Evolutionary conservation across 345 rosid species (phyloP), one percentile per base, ranked within the genome.

Genomic region (Moringa oleifera): DNA sequence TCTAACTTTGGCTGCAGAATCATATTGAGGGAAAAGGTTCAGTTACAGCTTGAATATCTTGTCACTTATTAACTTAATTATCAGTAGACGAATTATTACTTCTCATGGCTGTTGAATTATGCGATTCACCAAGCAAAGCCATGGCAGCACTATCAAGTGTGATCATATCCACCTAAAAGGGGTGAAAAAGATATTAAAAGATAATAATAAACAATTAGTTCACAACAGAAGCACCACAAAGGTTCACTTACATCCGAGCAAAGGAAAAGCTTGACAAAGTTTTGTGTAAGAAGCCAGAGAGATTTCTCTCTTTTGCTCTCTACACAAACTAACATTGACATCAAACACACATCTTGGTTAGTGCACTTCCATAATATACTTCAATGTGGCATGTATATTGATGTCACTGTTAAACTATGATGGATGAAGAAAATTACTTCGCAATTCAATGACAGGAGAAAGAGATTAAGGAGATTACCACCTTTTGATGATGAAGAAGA

Each of bases 231-330:
- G 36, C 53, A 20, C 36, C 37, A 17, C 51, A 41, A 41, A 21
- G 36, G 17, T 67, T 67, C 20, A 64, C 97, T 82, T 81, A 87
- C 97, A 67, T 77, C 75, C 20, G 89, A 83, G 70, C 88, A 87
- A 54, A 90, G 85, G 73, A 87, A 87, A 67, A 90, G 95, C 87
- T 90, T 87, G 73, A 82, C 76, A 55, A 87, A 85, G 79, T 80
- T 90, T 77, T 84, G 88, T 19, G 95, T 71, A 63, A 87, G 90
- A 66, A 72, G 71, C 80, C 87, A 80, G 11, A 87, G 71, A 46
- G 92, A 82, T 57, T 82, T 90, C 72, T 85, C 95, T 58, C 80
- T 85, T 77, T 75, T 85, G 77, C 23, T 73, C 23, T 84, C 92
- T 83, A 68, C 31, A 58, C 49, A 55, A 61, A 61, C 18, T 22